Base-by-base conservation (phyloP, 495 filamentous ascomycete genomes). In the Neurospora tetrasperma region DNA sequence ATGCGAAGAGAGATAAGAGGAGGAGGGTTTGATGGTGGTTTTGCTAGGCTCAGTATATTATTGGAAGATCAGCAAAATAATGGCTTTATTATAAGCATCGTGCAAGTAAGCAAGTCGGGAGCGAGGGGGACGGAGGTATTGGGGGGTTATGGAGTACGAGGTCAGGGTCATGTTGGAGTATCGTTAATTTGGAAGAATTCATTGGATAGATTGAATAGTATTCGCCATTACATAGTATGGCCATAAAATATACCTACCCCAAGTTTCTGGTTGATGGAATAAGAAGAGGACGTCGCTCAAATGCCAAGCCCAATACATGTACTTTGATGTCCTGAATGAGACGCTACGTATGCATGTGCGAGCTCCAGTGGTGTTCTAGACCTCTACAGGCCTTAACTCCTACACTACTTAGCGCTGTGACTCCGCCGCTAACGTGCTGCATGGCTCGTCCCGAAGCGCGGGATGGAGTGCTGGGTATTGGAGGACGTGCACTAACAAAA, bases 171-270 rank as follows among this genome's bases (percentile, higher is more conserved):
- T 10, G 6, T 9, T 46, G 44, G 9, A 44, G 2, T 46, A 46
- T 46, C 0, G 9, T 20, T 48, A 48, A 4, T 11, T 20, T 0
- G 9, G 0, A 0, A 5, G 9, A n/a, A 0, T 4, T n/a, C 0
- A 48, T 48, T 54, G 3, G 27, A 35, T 27, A 62, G 0, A 35
- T 6, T 62, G 2, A 62, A 14, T 4, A 35, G 14, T 4, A 1
- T 27, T 27, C 0, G 2, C 0, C 0, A 12, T 12, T 4, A n/a
- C n/a, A n/a, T n/a, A 27, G 1, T 2, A 14, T 12, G 10, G n/a
- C 10, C 0, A 23, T 1, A 0, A 4, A 54, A 23, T 54, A 44
- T 20, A 31, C 27, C n/a, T n/a, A n/a, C n/a, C n/a, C 27, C 27
- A 8, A 48, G 10, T 10, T 12, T 12, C 0, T 6, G 46, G 0